Conservation (phyloP, 768 basidiomycete species). For the Lanmaoa rubissima region DNA sequence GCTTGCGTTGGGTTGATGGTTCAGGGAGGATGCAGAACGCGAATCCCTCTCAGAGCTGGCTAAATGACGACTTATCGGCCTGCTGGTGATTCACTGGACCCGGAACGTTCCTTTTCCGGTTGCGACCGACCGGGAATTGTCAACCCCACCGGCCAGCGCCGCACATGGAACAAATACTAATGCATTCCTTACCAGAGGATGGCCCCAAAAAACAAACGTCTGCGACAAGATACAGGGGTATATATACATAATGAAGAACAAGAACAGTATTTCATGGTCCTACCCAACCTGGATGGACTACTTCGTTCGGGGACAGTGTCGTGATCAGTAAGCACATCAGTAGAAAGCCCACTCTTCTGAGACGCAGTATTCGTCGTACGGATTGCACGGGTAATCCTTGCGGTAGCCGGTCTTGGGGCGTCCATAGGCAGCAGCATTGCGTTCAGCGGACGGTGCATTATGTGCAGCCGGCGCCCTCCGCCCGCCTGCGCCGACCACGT, state of each 20-base stretch:
- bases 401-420: constrained; percentile 33
- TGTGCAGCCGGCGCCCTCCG: constrained; percentile 24
- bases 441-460: constrained; percentile 26
- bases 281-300: not conserved
- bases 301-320: not conserved
- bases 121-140: constrained; percentile 3
- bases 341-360: constrained; percentile 68
- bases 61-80: constrained; percentile 17
- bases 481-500: constrained; percentile 33
- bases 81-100: constrained; percentile 3
- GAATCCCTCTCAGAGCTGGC: constrained; percentile 7
- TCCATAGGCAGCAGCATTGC: constrained; percentile 30
- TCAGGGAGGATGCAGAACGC: constrained; percentile 8
- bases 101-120: constrained; percentile 24
- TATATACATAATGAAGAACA: constrained; percentile 14
- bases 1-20: constrained; percentile 12
- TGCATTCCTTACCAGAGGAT: constrained; percentile 19
- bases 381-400: constrained; percentile 53
- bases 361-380: constrained; percentile 63
- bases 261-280: constrained; percentile 12
- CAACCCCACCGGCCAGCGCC: not conserved
- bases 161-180: not conserved
- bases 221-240: constrained; percentile 21
- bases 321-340: constrained; percentile 14
- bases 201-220: constrained; percentile 4